Evolutionary conservation across 164 flowering plant species (phyloP).

Genomic region (Magnolia kwangsiensis): DNA sequence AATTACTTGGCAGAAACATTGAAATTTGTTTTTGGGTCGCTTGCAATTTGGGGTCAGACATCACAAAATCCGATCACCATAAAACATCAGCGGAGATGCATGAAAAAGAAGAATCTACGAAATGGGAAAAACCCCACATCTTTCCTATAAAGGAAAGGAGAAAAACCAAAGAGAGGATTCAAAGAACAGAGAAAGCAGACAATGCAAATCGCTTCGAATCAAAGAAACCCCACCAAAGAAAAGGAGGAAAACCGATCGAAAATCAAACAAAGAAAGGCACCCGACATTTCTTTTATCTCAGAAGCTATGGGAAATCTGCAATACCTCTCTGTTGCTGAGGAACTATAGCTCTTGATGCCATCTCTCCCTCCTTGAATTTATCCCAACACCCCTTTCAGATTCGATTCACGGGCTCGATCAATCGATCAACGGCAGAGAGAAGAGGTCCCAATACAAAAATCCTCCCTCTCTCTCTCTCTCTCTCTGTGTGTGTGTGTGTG

Average conservation of each 20-base stretch:
- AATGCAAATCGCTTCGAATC: not conserved
- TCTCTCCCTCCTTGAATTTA: constrained; percentile 14
- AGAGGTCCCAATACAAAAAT: too few species aligned
- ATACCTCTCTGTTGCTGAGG: constrained; percentile 49
- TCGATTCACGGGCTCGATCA: too few species aligned
- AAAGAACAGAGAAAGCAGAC: not conserved
- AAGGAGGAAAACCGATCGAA: not conserved
- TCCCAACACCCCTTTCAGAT: not conserved
- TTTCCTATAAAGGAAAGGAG: not conserved
- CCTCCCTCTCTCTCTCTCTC: not conserved
- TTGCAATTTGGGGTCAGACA: too few species aligned
- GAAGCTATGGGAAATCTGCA: not conserved
- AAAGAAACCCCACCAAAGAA: not conserved
- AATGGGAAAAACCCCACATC: not conserved
- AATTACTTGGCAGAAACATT: not conserved
- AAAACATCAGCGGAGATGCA: not conserved
- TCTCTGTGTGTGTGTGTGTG: not conserved
- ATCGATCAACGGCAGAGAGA: too few species aligned
- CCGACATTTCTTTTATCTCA: not conserved
- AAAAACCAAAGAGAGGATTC: not conserved
- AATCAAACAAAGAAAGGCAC: not conserved
- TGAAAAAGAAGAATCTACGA: not conserved
- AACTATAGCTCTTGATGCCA: constrained; percentile 61
- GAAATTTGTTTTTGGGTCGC: too few species aligned
- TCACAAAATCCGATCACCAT: not conserved